phyloP scores from a whole-genome alignment of 345 rosid genomes.

The Corchorus capsularis region DNA sequence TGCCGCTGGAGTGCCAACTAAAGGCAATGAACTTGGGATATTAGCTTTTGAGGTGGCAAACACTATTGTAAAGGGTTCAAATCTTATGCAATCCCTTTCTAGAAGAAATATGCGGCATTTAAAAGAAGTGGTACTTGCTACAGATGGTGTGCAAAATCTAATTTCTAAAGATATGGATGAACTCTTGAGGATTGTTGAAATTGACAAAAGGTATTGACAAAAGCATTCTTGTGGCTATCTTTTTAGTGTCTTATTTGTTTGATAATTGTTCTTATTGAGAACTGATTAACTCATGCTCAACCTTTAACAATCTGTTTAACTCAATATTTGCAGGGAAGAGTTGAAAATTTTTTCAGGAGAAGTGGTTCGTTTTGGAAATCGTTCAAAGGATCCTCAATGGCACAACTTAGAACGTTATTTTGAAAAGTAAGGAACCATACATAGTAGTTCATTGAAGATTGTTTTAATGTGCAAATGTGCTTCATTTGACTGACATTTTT shows the following conservation, averaged over 20 bases:
- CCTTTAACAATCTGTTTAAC: neutral
- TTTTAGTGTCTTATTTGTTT: conserved; percentile 5
- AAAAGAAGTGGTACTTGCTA: conserved; percentile 58
- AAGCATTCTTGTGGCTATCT: conserved; percentile 1
- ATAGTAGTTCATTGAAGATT: conserved; percentile 2
- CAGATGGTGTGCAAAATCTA: conserved; percentile 78
- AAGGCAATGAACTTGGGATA: conserved; percentile 72
- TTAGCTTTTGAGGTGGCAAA: conserved; percentile 92
- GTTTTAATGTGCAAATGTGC: conserved; percentile 16
- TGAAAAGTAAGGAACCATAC: conserved; percentile 56
- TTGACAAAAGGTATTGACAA: conserved; percentile 69
- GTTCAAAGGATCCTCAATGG: conserved; percentile 95
- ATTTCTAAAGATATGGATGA: conserved; percentile 75
- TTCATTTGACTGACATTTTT: conserved; percentile 5
- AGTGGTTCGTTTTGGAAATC: conserved; percentile 95
- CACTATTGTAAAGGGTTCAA: conserved; percentile 84
- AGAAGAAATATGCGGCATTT: conserved; percentile 52
- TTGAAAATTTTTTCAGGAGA: conserved; percentile 79
- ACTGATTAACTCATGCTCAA: neutral
- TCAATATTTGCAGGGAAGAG: conserved; percentile 63
- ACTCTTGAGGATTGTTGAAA: conserved; percentile 65
- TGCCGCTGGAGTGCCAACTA: conserved; percentile 64
- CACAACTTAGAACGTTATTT: conserved; percentile 88
- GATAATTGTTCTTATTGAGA: conserved; percentile 12
- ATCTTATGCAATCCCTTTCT: conserved; percentile 84